Conservation (phyloP, 371 early-diverging fungal species). For the Mucor indicus region DNA sequence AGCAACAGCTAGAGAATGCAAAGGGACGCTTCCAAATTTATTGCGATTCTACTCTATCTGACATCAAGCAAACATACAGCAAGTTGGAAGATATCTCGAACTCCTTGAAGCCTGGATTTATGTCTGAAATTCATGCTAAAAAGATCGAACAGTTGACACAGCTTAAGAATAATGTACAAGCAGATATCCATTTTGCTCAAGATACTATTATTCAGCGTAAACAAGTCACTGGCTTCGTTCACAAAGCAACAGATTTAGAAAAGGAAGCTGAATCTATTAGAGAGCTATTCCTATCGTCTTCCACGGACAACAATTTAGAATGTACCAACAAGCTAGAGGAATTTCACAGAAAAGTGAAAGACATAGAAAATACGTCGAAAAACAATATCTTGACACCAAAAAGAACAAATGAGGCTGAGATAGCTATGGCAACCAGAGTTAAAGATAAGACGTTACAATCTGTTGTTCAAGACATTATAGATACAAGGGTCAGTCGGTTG, state of each 20-base stretch:
- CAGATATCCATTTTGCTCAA: conserved; percentile 20
- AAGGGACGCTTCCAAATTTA: conserved; percentile 3
- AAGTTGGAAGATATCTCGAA: conserved; percentile 6
- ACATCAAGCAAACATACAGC: conserved; percentile 9
- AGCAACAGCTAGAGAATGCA: conserved; percentile 1
- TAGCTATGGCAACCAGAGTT: conserved; percentile 24
- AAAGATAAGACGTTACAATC: conserved; percentile 40
- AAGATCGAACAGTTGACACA: conserved; percentile 19
- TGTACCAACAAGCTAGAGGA: conserved; percentile 9
- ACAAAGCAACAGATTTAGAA: conserved; percentile 20
- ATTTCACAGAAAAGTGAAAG: conserved; percentile 12
- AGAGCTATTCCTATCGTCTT: conserved; percentile 20
- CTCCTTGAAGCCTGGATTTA: conserved; percentile 17
- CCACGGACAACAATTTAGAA: not conserved
- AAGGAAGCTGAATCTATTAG: conserved; percentile 27
- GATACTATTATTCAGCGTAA: conserved; percentile 22
- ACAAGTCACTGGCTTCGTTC: conserved; percentile 17
- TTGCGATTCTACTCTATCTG: not conserved
- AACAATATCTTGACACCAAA: conserved; percentile 20
- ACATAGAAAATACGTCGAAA: not conserved
- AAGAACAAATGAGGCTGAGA: conserved; percentile 22
- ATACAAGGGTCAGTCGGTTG: conserved; percentile 19
- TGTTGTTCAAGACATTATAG: conserved; percentile 35
- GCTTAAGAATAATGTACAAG: conserved; percentile 12
- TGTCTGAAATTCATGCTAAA: conserved; percentile 25